Evolutionary conservation across 257 asterid species (phyloP), one percentile per base, ranked within the genome.

Genomic region (Nyctanthes arbortristis): DNA sequence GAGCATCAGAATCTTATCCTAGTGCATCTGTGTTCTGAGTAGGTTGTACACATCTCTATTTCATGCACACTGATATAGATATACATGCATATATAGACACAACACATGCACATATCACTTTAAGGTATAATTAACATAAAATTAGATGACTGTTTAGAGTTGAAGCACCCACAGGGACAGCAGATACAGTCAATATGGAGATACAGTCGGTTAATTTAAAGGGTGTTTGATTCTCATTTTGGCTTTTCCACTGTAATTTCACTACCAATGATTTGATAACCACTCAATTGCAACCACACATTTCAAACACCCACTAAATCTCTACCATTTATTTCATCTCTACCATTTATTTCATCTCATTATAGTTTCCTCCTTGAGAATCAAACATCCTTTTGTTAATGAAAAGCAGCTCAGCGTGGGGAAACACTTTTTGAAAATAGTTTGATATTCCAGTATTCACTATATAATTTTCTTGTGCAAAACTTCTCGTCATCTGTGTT

Each of bases 211-310:
- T n/a, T n/a, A n/a, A n/a, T n/a, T n/a, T n/a, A n/a, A n/a, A n/a
- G n/a, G n/a, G n/a, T n/a, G n/a, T n/a, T n/a, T n/a, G n/a, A n/a
- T n/a, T n/a, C n/a, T n/a, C n/a, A n/a, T n/a, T n/a, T n/a, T n/a
- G n/a, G n/a, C n/a, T n/a, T n/a, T n/a, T n/a, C 4, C 35, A 24
- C 66, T 56, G 36, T 36, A 29, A 37, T 73, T n/a, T n/a, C n/a
- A n/a, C n/a, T n/a, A n/a, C n/a, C n/a, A n/a, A 32, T 73, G 4
- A 47, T 36, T 35, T 61, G 14, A 54, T 31, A 55, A 35, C 58
- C 34, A 54, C 27, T 59, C 32, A 12, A 9, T 64, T 34, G 58
- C 69, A 69, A 45, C 56, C 27, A 0, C 40, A 11, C 30, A 12
- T n/a, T n/a, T n/a, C n/a, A n/a, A n/a, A n/a, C n/a, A n/a, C n/a